These are phyloP conservation scores for Talaromyces sp. DNA, from an alignment of 2,329 filamentous ascomycete species.

Conservation along the genomic window DNA sequence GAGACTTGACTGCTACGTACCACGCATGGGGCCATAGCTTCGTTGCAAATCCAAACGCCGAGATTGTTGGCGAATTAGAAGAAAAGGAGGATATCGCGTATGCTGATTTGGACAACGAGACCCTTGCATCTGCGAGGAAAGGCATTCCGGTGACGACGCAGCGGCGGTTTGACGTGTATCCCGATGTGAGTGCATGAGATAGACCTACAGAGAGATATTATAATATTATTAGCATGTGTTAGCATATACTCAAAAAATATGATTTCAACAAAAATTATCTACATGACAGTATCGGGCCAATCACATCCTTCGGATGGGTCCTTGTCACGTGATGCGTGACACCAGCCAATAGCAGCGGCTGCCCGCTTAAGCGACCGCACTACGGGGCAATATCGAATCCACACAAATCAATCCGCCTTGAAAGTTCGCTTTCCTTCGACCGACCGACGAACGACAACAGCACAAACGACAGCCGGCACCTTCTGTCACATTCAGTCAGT, in stretches of 20 bases:
- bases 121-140: conserved; percentile 70
- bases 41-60: conserved; percentile 80
- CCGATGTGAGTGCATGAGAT: conserved; percentile 66
- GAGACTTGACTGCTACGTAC: conserved; percentile 72
- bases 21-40: conserved; percentile 90
- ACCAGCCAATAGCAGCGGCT: background rate
- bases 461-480: conserved; percentile 35
- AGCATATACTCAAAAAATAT: background rate
- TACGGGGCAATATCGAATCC: background rate
- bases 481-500: conserved; percentile 33
- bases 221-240: background rate
- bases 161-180: conserved; percentile 91
- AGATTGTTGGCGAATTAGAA: conserved; percentile 72
- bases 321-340: conserved; percentile 5
- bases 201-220: background rate
- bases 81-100: conserved; percentile 73
- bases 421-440: conserved; percentile 18
- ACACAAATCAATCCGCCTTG: conserved; percentile 7
- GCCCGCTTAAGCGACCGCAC: background rate
- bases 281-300: conserved; percentile 18
- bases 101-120: conserved; percentile 63
- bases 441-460: conserved; percentile 29
- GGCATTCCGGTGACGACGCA: conserved; percentile 81
- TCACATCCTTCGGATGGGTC: conserved; percentile 16
- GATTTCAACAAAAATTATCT: background rate